Base-by-base conservation (phyloP, 2,329 filamentous ascomycete species). In the Pleomassaria siparia region DNA sequence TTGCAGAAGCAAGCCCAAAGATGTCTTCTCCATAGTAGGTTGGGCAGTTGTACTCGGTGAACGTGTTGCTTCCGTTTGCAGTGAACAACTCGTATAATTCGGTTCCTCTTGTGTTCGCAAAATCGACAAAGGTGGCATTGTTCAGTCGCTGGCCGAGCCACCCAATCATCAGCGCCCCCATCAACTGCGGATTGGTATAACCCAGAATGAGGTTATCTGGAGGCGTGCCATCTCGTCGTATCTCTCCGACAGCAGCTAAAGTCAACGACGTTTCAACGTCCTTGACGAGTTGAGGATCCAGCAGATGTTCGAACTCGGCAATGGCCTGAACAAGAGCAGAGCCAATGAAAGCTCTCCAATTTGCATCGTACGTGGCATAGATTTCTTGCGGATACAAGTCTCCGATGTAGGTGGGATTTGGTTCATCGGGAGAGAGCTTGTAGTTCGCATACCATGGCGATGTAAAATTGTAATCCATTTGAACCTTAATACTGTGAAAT, bases 371-470 rank as follows among this genome's bases (percentile, higher is more conserved):
- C 7, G 54, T 53, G 2, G 47, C 46, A 20, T 56, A 53, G 32
- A 56, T 47, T 68, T 73, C 16, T 51, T 47, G 7, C 62, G 66
- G n/a, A 62, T 64, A 46, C 66, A 75, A 6, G 64, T 53, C 4
- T 50, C 54, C 16, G 61, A 66, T 43, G 2, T 20, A 42, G 22
- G 71, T 58, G 1, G 66, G 54, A 1, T 70, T 71, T 2, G 72
- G 73, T 47, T 70, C 60, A 49, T 75, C 72, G 1, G 73, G 72
- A 10, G 72, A 70, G 1, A 74, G 49, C 35, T 74, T 74, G 41
- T 63, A 75, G 2, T 69, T 70, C 8, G 71, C 72, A 50, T 74
- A 74, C 72, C 72, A 74, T 4, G 71, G 63, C 6, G 72, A 70
- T 15, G 70, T 58, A 35, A 66, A 72, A 36, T 72, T 60, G 1